Evolutionary conservation across 345 rosid species (phyloP), one percentile per base, ranked within the genome.

Genomic region (Populus ilicifolia): DNA sequence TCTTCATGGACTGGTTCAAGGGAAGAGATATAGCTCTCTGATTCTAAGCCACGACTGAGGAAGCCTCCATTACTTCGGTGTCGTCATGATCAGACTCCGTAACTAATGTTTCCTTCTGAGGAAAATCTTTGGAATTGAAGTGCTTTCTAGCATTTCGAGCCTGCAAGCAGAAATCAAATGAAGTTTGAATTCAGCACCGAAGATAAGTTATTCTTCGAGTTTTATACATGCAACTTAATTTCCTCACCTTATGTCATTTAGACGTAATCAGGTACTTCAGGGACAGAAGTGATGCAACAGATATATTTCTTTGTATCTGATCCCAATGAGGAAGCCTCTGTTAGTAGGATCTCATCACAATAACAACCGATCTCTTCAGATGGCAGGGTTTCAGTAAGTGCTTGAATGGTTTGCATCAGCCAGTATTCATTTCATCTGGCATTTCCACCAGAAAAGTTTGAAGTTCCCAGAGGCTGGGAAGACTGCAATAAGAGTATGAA

Each of bases 321-420:
- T 4, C 35, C 66, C 10, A 33, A 43, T 36, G 75, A 30, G n/a
- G 75, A 36, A 10, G 30, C 44, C 43, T 54, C 33, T 29, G 12
- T 56, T 20, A 4, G 20, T 10, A n/a, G 8, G 14, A 56, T 17
- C 1, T 25, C 61, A 14, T 16, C 73, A 12, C 13, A 11, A 46
- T 29, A 8, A 70, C 2, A 2, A 56, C n/a, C 23, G 10, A 25
- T 41, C 25, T 43, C 44, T 29, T 29, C 36, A 43, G 77, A 33
- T 23, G 56, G 59, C 25, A 74, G 25, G 65, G 77, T 44, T 29
- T 20, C 77, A 44, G 70, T 65, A 27, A 74, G 33, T 74, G 44
- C 8, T 17, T 61, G 56, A 74, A 74, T 39, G 8, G 39, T 43
- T 44, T 6, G 70, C 43, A 27, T 64, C 30, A 20, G 77, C 46